Evolutionary conservation across 1,284 basidiomycete genomes (phyloP).

Genomic region (Puccinia polysora): DNA sequence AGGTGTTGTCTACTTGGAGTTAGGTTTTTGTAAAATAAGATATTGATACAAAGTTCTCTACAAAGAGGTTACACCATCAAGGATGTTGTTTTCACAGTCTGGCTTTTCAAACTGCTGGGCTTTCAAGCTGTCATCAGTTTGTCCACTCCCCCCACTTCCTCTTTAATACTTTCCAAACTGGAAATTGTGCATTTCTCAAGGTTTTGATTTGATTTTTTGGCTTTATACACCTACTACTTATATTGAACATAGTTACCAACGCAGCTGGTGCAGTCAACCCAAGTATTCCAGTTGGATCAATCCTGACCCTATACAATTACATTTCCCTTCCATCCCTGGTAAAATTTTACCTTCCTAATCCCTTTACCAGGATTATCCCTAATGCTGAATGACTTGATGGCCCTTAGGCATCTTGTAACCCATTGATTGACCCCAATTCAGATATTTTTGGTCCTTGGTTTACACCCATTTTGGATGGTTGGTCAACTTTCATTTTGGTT

Average conservation of each 20-base stretch:
- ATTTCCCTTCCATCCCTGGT: conserved; percentile 71
- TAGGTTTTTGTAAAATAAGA: background rate
- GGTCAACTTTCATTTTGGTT: conserved; percentile 67
- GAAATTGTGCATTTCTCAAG: conserved; percentile 55
- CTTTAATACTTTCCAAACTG: background rate
- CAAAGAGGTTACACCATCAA: conserved; percentile 27
- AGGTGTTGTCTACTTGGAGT: background rate
- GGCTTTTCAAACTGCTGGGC: conserved; percentile 30
- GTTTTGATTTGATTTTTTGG: too few relatives aligned
- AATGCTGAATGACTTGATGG: background rate
- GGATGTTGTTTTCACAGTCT: conserved; percentile 35
- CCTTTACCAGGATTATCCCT: background rate
- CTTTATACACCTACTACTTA: conserved; percentile 17
- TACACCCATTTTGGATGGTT: conserved; percentile 70
- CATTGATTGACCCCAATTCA: conserved; percentile 65
- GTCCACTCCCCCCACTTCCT: background rate
- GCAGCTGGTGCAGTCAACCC: conserved; percentile 74
- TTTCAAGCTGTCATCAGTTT: conserved; percentile 32
- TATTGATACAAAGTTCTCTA: background rate
- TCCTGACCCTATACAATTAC: conserved; percentile 76
- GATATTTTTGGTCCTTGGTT: conserved; percentile 64
- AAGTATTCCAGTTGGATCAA: conserved; percentile 69
- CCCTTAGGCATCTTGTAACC: conserved; percentile 62
- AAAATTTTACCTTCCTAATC: conserved; percentile 11
- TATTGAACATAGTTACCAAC: conserved; percentile 79